Conservation (phyloP, 108 stramenopile species). For the Ochromonas danica region DNA sequence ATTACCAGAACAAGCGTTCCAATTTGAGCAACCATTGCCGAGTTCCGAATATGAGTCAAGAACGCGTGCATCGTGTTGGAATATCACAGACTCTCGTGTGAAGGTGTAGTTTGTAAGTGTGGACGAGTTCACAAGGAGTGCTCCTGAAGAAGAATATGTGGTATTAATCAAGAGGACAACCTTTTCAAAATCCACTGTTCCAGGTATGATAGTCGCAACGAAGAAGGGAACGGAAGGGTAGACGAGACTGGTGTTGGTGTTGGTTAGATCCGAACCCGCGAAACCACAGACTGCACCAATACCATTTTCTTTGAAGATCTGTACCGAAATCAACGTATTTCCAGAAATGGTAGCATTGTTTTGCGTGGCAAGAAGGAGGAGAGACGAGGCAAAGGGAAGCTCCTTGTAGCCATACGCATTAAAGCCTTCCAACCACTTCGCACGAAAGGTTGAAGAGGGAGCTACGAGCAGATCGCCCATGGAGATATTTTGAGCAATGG, state of each 20-base stretch:
- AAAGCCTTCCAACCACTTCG: neutral
- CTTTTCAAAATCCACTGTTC: neutral
- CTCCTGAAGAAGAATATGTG: neutral
- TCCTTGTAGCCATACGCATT: neutral
- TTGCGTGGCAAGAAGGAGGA: neutral
- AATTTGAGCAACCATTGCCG: neutral
- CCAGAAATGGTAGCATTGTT: slow-evolving; percentile 2
- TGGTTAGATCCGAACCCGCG: neutral
- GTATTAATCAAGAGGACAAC: neutral
- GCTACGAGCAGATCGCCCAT: neutral
- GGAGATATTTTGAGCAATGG: neutral
- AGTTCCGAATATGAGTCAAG: neutral
- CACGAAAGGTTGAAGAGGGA: neutral
- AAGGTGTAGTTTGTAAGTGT: neutral
- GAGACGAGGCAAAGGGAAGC: neutral
- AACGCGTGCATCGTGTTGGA: neutral
- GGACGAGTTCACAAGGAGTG: neutral
- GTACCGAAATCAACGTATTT: too few relatives aligned
- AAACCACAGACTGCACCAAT: slow-evolving; percentile 10
- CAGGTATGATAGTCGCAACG: neutral
- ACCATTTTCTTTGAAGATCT: slow-evolving; percentile 7
- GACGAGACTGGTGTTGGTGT: neutral
- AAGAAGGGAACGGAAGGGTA: neutral
- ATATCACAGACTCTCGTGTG: too few relatives aligned
- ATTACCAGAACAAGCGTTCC: slow-evolving; percentile 10